These are phyloP conservation scores for Calocybe indica DNA, from an alignment of 768 basidiomycete genomes.

Conservation along the genomic window DNA sequence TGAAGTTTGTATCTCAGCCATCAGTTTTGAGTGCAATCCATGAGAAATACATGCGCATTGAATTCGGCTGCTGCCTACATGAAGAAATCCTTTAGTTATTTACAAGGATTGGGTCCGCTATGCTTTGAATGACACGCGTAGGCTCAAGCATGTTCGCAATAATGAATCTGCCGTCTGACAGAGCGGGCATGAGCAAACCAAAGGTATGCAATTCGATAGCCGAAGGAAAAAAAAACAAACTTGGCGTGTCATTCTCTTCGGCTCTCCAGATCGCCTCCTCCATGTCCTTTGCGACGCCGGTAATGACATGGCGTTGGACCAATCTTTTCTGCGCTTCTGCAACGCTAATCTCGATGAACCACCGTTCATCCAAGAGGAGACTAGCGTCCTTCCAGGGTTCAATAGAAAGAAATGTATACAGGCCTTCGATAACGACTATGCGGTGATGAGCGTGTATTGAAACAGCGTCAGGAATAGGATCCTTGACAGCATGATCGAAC, in stretches of 20 bases:
- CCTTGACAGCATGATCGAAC: conserved; percentile 85
- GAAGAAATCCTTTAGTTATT: too few relatives aligned
- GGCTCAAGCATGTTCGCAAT: conserved; percentile 40
- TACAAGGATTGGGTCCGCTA: conserved; percentile 16
- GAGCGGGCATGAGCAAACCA: too few relatives aligned
- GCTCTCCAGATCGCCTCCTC: conserved; percentile 67
- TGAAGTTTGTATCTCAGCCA: too few relatives aligned
- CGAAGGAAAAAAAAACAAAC: conserved; percentile 28
- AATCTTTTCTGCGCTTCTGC: conserved; percentile 54
- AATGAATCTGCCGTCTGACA: conserved; percentile 40
- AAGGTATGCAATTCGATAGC: too few relatives aligned
- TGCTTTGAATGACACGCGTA: conserved; percentile 34
- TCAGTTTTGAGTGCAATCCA: too few relatives aligned
- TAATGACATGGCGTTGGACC: conserved; percentile 69
- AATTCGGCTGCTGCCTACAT: too few relatives aligned
- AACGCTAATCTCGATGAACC: conserved; percentile 61
- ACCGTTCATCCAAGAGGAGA: conserved; percentile 66
- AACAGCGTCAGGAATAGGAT: conserved; percentile 61
- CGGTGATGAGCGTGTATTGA: conserved; percentile 59
- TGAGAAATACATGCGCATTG: too few relatives aligned
- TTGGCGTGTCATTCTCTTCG: conserved; percentile 74
- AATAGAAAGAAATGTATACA: conserved; percentile 78
- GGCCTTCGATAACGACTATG: conserved; percentile 82
- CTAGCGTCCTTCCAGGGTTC: conserved; percentile 69
- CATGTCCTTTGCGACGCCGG: conserved; percentile 61